Evolutionary conservation across 2,329 filamentous ascomycete species (phyloP), one percentile per base, ranked within the genome.

Genomic region (Fusarium gaditjirri): DNA sequence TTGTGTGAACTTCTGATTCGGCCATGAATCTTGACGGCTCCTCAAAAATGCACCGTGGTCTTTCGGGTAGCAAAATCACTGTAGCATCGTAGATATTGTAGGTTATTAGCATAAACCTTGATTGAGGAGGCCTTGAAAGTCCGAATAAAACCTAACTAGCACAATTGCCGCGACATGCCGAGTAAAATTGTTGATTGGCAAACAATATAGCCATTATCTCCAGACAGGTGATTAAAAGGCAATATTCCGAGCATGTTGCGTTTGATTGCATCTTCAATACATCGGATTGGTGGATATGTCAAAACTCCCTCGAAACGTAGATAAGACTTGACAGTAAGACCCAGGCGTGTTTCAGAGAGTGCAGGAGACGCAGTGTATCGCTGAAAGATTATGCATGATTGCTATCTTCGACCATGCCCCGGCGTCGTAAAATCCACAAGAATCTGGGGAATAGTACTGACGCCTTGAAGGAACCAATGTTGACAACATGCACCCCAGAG

Each of bases 131-230:
- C 62, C 59, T 43, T 53, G 38, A 38, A 55, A 60, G 39, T 58
- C 31, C 50, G 65, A 65, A 68, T 75, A 69, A 68, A 74, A 67
- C 71, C 66, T 29, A 23, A 57, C 14, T 55, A 59, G 44, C 52
- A 49, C 49, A 56, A 56, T 57, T 63, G 56, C 66, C 65, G 71
- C 61, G 60, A 58, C 70, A 58, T 47, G 55, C 49, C 50, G 25
- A 52, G 50, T 47, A 58, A 54, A 66, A 57, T 52, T 44, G 38
- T 53, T 75, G 59, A 70, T 65, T 74, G 64, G 54, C 62, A 47
- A 71, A 56, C 58, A 49, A 36, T 17, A 41, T 52, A 42, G 38
- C 44, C 21, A 38, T 56, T 44, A 46, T 59, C 55, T 65, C 42
- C 53, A 36, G 64, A 57, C 50, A 53, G 63, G 61, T 53, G 57